Base-by-base conservation (phyloP, 2,329 filamentous ascomycete genomes). In the Talaromyces sp. region DNA sequence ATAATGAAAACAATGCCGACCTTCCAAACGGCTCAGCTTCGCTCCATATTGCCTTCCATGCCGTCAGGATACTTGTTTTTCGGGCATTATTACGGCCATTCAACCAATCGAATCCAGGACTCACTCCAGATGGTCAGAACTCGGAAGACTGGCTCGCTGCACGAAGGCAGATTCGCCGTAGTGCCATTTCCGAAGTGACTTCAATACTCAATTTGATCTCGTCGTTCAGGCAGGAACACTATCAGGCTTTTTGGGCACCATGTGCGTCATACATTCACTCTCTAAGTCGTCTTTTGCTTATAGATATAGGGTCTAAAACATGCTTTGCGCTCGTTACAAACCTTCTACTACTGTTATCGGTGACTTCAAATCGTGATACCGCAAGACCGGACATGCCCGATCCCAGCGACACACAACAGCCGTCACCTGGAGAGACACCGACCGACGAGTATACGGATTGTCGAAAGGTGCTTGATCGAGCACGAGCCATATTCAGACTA, bases 181-280 rank as follows among this genome's bases (percentile, higher is more conserved):
- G 61, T n/a, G 61, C 53, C 22, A n/a, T 58, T 13, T 51, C 49
- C 3, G 61, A 63, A 34, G 61, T 63, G 7, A 47, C 51, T 38
- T 58, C 51, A 8, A 31, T 63, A 31, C 61, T 63, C 17, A 47
- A 11, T 17, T 15, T 63, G 27, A 63, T 63, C 36, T 63, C 61
- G 1, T 63, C 61, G 2, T 63, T 63, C n/a, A 63, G 49, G 29
- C 61, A 63, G 40, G 61, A 63, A 49, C 61, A 63, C 8, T 58
- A 63, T 34, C 61, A 58, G 47, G 49, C 61, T 15, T 63, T 58
- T 22, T 63, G 61, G 61, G 49, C 61, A 27, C 61, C 61, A 47
- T 63, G 61, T 63, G 36, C 25, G 61, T 63, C 36, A 43, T 43
- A n/a, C 1, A 38, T 0, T 17, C 4, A n/a, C 6, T 17, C 5